Evolutionary conservation across 176 grass and related monocot species (phyloP), one percentile per base, ranked within the genome.

Genomic region (Dactylis glomerata): DNA sequence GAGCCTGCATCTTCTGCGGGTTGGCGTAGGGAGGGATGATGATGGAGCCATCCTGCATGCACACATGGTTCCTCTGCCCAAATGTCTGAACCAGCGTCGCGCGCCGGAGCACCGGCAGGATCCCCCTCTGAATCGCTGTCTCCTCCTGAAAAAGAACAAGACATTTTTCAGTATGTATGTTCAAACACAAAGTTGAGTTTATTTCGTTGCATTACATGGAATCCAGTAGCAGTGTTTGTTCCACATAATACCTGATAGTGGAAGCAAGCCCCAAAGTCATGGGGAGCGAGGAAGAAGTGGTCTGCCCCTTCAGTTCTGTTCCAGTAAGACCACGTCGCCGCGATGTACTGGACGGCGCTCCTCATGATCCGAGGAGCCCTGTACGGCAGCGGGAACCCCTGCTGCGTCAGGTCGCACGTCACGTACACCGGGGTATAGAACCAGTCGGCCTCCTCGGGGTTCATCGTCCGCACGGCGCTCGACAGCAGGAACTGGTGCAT

Each of bases 51-150:
- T 64, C 74, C 91, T 93, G 88, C 26, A 93, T 63, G 74, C 91
- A 93, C 42, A 82, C 82, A 52, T 93, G 91, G 62, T 93, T 88
- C 56, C 87, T 15, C 85, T 93, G 91, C 68, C 91, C 91, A 31
- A 93, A 93, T 2, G 88, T 93, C 85, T 93, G 91, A 41, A 90
- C 88, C 82, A 93, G 83, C 30, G 91, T 90, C 3, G 91, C 82
- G 0, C 91, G 85, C 3, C 79, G 82, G 13, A 93, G 88, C 88
- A 90, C 46, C 11, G 88, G 91, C 1, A 93, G 78, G 75, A 93
- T 88, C 11, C 91, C 88, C 3, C 88, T 30, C 82, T 93, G 81
- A 2, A 88, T 86, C 1, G 91, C 91, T 4, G 77, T 67, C 57
- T 93, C 88, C 86, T 90, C 91, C 85, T 81, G 44, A 33, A 66